Percentiles rank a stretch among this genome's conserved stretches.
Evolutionary conservation across 2,329 filamentous ascomycete genomes (phyloP).

Genomic region (Microcyclospora tardicrescens): DNA sequence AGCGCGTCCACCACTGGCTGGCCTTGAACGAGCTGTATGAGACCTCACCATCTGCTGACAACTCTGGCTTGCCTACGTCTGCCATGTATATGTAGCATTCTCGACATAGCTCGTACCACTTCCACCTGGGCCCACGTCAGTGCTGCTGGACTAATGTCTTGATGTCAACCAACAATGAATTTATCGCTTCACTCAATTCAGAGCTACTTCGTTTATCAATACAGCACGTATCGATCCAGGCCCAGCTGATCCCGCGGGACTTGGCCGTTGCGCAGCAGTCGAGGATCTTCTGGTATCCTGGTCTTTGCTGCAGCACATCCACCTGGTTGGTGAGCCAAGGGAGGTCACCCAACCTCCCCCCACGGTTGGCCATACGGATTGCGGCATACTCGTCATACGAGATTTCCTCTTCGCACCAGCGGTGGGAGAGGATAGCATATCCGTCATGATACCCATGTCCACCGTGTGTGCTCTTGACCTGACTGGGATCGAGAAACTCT

Average conservation of each 20-base stretch:
- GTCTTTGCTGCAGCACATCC: no score
- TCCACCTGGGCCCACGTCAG: no score
- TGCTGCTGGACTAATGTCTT: neutral
- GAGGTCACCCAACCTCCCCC: no score
- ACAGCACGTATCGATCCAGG: slow-evolving; percentile 15
- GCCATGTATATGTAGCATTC: slow-evolving; percentile 7
- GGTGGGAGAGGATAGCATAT: slow-evolving; percentile 6
- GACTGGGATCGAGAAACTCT: neutral
- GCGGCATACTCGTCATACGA: slow-evolving; percentile 4
- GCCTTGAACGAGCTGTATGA: no score
- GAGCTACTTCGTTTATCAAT: slow-evolving; percentile 12
- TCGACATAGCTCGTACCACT: slow-evolving; percentile 5
- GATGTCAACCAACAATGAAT: no score
- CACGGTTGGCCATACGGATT: no score
- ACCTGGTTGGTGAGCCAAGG: neutral
- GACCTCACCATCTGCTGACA: no score
- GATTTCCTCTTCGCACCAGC: slow-evolving; percentile 5
- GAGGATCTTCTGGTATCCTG: slow-evolving; percentile 1
- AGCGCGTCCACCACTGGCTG: no score
- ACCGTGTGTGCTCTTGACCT: no score
- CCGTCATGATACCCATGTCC: neutral
- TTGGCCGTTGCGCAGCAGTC: neutral
- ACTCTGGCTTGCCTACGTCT: slow-evolving; percentile 1
- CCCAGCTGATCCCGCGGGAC: neutral
- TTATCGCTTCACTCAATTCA: slow-evolving; percentile 11